Percentiles rank a stretch among this genome's conserved stretches.
Evolutionary conservation across 2,329 filamentous ascomycete genomes (phyloP).

Genomic region (Aspergillus amoenus): DNA sequence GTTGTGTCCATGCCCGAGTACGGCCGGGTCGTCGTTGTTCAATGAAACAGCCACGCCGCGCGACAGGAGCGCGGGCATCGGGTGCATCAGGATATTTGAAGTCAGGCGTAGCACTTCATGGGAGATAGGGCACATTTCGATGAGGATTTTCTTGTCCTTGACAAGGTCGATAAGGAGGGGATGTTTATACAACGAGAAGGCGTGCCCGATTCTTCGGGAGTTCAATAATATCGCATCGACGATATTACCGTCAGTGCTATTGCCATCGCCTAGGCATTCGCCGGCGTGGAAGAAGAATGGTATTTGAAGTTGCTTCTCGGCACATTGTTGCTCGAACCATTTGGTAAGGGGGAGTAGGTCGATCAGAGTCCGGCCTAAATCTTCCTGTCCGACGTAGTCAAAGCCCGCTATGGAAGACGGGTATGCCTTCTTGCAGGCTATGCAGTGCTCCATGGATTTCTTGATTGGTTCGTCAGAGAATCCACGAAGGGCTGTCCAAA

Average conservation of each 20-base stretch:
- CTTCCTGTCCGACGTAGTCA: constrained; percentile 15
- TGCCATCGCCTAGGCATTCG: constrained; percentile 13
- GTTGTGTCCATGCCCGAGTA: constrained; percentile 11
- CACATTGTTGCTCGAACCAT: constrained; percentile 11
- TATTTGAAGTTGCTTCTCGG: constrained; percentile 1
- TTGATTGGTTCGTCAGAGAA: constrained; percentile 4
- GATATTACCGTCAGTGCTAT: constrained; percentile 10
- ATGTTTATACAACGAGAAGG: constrained; percentile 14
- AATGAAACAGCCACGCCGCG: constrained; percentile 13
- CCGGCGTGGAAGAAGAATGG: constrained; percentile 17
- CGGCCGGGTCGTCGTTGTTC: constrained; percentile 14
- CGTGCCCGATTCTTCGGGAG: constrained; percentile 13
- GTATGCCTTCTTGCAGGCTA: constrained; percentile 6
- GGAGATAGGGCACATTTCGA: constrained; percentile 16
- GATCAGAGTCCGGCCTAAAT: constrained; percentile 5
- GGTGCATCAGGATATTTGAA: constrained; percentile 14
- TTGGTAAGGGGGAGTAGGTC: constrained; percentile 9
- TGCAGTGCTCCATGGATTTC: constrained; percentile 6
- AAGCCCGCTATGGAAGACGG: constrained; percentile 11
- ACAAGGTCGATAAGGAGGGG: constrained; percentile 14
- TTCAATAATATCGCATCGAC: constrained; percentile 12
- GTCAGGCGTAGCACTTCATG: constrained; percentile 14
- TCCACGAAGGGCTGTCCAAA: constrained; percentile 12
- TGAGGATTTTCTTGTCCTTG: constrained; percentile 9
- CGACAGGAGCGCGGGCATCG: constrained; percentile 11